These are phyloP conservation scores for Zostera marina DNA, from an alignment of 116 monocot genomes.

Conservation along the genomic window DNA sequence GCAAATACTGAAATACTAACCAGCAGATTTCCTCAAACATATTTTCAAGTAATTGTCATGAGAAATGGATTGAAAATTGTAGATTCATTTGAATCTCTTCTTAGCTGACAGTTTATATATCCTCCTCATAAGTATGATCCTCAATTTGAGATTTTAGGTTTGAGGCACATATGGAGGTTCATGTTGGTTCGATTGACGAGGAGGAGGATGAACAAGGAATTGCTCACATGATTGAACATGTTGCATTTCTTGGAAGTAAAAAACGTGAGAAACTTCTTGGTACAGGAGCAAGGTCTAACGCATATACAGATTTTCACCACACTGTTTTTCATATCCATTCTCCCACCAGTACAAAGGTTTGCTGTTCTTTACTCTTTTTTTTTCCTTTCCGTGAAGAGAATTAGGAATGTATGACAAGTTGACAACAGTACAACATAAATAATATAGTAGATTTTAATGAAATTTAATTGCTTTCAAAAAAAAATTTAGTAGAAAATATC, in stretches of 20 bases:
- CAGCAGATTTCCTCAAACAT: no score
- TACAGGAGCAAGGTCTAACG: constrained; percentile 96
- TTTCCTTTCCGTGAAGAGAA: background rate
- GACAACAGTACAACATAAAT: no score
- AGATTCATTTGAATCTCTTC: background rate
- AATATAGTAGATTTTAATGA: no score
- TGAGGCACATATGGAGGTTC: constrained; percentile 99
- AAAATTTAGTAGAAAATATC: no score
- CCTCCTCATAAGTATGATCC: background rate
- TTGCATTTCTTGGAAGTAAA: constrained; percentile 98
- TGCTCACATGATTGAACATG: constrained; percentile 99
- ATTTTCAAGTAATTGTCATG: no score
- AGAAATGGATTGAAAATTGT: no score
- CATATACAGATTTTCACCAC: constrained; percentile 97
- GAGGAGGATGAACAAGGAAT: constrained; percentile 99
- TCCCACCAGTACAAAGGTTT: constrained; percentile 70
- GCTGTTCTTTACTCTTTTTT: background rate
- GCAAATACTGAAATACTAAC: no score
- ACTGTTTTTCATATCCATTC: constrained; percentile 98
- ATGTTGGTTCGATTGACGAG: constrained; percentile 96
- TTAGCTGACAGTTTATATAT: background rate
- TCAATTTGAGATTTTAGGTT: constrained; percentile 28
- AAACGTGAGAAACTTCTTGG: constrained; percentile 98
- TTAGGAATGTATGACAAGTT: background rate
- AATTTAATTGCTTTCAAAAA: no score